These are phyloP conservation scores for Acrocalymma vagum DNA, from an alignment of 2,329 filamentous ascomycete genomes.

Conservation along the genomic window DNA sequence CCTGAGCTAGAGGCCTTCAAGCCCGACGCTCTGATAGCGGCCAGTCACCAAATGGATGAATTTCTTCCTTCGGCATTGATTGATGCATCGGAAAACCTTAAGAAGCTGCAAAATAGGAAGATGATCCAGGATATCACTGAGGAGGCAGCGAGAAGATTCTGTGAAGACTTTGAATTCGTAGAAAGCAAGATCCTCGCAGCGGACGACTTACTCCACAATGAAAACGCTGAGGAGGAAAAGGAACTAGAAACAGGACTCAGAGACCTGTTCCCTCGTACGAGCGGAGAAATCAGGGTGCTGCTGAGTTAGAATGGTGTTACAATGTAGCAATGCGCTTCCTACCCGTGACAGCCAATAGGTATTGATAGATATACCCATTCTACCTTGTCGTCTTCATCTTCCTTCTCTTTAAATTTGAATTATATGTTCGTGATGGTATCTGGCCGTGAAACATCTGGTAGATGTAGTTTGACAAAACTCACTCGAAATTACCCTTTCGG, in stretches of 20 bases:
- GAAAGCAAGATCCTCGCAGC: conserved; percentile 68
- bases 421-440: too few species aligned
- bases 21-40: conserved; percentile 66
- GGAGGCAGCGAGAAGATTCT: conserved; percentile 84
- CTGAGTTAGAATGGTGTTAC: conserved; percentile 58
- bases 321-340: too few species aligned
- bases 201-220: conserved; percentile 59
- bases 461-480: too few species aligned
- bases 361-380: too few species aligned
- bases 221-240: conserved; percentile 47
- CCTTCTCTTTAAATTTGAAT: too few species aligned
- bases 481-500: too few species aligned
- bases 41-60: conserved; percentile 82
- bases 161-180: conserved; percentile 79
- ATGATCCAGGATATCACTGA: conserved; percentile 81
- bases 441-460: too few species aligned
- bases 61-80: conserved; percentile 93
- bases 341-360: too few species aligned
- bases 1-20: conserved; percentile 65
- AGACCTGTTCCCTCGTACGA: conserved; percentile 69
- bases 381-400: too few species aligned
- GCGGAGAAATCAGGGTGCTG: conserved; percentile 70
- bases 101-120: conserved; percentile 74
- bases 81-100: conserved; percentile 86
- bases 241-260: conserved; percentile 54